Conservation (phyloP, 2,329 filamentous ascomycete species). For the Aspergillus alliaceus region DNA sequence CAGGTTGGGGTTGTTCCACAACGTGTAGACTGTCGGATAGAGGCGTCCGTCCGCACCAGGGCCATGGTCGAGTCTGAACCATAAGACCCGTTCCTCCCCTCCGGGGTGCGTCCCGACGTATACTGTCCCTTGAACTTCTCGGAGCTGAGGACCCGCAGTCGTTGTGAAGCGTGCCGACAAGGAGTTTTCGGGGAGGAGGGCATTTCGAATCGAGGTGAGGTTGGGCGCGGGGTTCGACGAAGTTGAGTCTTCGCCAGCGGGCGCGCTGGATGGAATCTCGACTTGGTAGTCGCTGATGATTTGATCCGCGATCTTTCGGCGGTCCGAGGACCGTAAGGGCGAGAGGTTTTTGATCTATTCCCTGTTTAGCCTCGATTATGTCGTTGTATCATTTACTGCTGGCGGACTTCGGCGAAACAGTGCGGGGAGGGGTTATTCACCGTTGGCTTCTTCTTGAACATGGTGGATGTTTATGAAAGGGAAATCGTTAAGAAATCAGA, state of each 20-base stretch:
- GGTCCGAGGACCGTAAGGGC: constrained; percentile 66
- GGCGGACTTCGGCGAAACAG: constrained; percentile 17
- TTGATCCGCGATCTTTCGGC: constrained; percentile 65
- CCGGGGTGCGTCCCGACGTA: constrained; percentile 62
- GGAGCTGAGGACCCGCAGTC: constrained; percentile 61
- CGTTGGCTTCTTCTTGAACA: constrained; percentile 67
- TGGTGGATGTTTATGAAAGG: constrained; percentile 26
- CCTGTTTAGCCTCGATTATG: neutral
- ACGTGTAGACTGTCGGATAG: constrained; percentile 60
- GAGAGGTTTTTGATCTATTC: constrained; percentile 64
- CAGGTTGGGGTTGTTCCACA: constrained; percentile 64
- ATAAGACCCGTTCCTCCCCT: constrained; percentile 61
- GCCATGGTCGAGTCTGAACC: constrained; percentile 62
- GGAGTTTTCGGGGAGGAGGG: constrained; percentile 63
- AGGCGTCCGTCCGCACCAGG: constrained; percentile 41
- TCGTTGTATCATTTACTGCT: neutral
- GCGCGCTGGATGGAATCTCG: constrained; percentile 41
- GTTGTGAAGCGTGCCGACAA: constrained; percentile 65
- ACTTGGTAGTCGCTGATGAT: constrained; percentile 64
- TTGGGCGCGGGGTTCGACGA: constrained; percentile 49
- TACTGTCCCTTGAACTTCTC: constrained; percentile 62
- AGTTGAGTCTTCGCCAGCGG: constrained; percentile 33
- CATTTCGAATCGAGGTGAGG: constrained; percentile 54
- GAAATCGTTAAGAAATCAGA: neutral
- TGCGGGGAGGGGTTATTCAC: constrained; percentile 39